Conservation (phyloP, 2,329 filamentous ascomycete genomes). For the Mycogone perniciosa region DNA sequence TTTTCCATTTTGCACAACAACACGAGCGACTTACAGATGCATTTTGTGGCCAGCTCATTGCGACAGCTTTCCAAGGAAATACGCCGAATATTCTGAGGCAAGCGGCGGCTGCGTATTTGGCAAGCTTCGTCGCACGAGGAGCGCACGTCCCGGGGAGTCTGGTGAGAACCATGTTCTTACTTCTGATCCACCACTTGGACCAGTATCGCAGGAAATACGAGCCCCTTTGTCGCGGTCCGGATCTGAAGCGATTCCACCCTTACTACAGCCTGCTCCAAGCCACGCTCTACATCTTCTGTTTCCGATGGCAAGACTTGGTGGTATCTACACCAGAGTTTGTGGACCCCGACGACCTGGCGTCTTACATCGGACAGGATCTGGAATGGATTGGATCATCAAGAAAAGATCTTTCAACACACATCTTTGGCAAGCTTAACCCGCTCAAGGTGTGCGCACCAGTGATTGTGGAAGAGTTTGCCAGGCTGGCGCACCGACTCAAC, state of each 20-base stretch:
- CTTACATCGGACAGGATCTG: slow-evolving; percentile 63
- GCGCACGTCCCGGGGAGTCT: slow-evolving; percentile 69
- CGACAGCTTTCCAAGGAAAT: slow-evolving; percentile 47
- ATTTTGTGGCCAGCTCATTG: slow-evolving; percentile 68
- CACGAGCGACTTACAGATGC: slow-evolving; percentile 72
- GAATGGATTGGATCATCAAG: slow-evolving; percentile 71
- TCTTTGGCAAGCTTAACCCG: slow-evolving; percentile 86
- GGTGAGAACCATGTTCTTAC: slow-evolving; percentile 75
- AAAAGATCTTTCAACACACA: slow-evolving; percentile 66
- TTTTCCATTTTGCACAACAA: slow-evolving; percentile 90
- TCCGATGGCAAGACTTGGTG: slow-evolving; percentile 90
- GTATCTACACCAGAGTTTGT: slow-evolving; percentile 52
- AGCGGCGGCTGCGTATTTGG: slow-evolving; percentile 83
- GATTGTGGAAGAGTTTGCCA: slow-evolving; percentile 88
- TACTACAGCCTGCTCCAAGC: slow-evolving; percentile 90
- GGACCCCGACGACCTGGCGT: slow-evolving; percentile 55
- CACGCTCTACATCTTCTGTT: slow-evolving; percentile 91
- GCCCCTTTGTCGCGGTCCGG: slow-evolving; percentile 69
- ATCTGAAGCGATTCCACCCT: slow-evolving; percentile 73
- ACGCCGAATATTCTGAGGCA: slow-evolving; percentile 70
- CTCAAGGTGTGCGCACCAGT: slow-evolving; percentile 88
- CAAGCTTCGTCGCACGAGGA: slow-evolving; percentile 88
- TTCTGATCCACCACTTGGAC: slow-evolving; percentile 73
- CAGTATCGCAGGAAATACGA: slow-evolving; percentile 68
- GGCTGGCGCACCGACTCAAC: slow-evolving; percentile 74